Percentiles rank a stretch among this genome's conserved stretches.
Conservation (phyloP, 192 early-diverging fungal genomes). For the Coemansia sp. region DNA sequence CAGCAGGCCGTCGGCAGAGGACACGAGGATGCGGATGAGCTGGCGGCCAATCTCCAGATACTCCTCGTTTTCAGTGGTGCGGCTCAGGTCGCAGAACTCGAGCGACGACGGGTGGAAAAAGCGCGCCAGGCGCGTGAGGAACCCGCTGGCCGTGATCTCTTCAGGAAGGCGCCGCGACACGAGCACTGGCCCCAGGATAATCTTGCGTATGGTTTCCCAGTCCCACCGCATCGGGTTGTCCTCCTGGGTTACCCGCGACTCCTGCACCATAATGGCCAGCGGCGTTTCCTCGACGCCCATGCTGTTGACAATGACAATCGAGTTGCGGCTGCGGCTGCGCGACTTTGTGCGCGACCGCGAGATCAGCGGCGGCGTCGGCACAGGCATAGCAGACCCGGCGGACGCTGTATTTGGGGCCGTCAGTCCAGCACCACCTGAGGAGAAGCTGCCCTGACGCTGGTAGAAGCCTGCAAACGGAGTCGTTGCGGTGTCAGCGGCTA, state of each 20-base stretch:
- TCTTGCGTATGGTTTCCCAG: constrained; percentile 33
- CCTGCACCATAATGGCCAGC: constrained; percentile 27
- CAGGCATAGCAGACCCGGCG: constrained; percentile 9
- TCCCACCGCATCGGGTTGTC: constrained; percentile 52
- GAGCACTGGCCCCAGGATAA: constrained; percentile 31
- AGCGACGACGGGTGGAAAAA: constrained; percentile 47
- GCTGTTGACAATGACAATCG: constrained; percentile 20
- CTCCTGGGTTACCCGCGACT: constrained; percentile 38
- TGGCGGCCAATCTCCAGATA: constrained; percentile 50
- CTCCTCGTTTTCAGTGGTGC: constrained; percentile 43
- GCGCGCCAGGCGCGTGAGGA: constrained; percentile 29
- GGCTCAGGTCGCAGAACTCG: constrained; percentile 49
- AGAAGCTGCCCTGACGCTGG: too few species aligned
- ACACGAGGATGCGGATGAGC: constrained; percentile 45
- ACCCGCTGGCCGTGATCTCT: constrained; percentile 19
- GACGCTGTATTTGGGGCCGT: too few species aligned
- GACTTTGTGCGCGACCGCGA: constrained; percentile 46
- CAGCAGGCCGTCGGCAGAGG: constrained; percentile 44
- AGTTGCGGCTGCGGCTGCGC: constrained; percentile 43
- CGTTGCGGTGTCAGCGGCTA: neutral
- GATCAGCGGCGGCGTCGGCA: constrained; percentile 23
- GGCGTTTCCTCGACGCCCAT: constrained; percentile 14
- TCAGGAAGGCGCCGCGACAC: constrained; percentile 29
- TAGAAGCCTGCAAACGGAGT: too few species aligned
- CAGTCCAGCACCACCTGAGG: too few species aligned